phyloP scores from a whole-genome alignment of 805 yeast genomes.

The Wickerhamomyces kurtzmanii region DNA sequence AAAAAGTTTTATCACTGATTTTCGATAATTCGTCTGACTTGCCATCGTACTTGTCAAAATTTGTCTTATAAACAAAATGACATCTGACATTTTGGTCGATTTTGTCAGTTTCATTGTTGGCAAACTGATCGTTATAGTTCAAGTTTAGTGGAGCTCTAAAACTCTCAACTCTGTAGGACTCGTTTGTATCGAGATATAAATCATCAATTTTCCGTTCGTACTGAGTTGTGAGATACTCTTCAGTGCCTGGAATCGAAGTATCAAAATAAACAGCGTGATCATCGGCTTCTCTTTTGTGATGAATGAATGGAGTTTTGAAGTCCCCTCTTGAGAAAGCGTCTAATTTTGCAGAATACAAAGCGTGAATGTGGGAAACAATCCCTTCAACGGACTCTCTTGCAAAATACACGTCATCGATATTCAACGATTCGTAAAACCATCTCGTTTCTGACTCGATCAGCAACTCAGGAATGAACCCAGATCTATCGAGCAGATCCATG shows the following conservation, averaged over 20 bases:
- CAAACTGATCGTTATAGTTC: conserved; percentile 23
- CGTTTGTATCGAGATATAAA: conserved; percentile 55
- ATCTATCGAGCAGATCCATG: conserved; percentile 67
- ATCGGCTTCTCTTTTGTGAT: conserved; percentile 67
- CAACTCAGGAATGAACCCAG: conserved; percentile 84
- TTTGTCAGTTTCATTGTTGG: conserved; percentile 11
- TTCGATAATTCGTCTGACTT: conserved; percentile 28
- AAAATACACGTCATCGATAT: conserved; percentile 88
- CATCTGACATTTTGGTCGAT: conserved; percentile 47
- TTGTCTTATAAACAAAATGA: conserved; percentile 76
- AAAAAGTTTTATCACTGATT: conserved; percentile 74
- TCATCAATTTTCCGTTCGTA: conserved; percentile 78
- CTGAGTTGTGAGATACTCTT: conserved; percentile 29
- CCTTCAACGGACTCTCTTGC: conserved; percentile 76
- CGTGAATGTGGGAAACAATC: conserved; percentile 76
- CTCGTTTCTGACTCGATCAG: conserved; percentile 78
- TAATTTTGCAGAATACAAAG: conserved; percentile 86
- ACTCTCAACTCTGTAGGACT: conserved; percentile 64
- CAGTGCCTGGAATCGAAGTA: conserved; percentile 44
- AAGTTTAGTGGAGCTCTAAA: conserved; percentile 54
- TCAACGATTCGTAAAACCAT: conserved; percentile 83
- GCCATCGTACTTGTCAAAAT: conserved; percentile 26
- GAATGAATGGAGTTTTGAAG: conserved; percentile 49
- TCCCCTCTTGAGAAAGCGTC: conserved; percentile 70
- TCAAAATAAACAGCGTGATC: conserved; percentile 92